Evolutionary conservation across 2,329 filamentous ascomycete genomes (phyloP), one percentile per base, ranked within the genome.

Genomic region (Pseudocercospora eumusae): DNA sequence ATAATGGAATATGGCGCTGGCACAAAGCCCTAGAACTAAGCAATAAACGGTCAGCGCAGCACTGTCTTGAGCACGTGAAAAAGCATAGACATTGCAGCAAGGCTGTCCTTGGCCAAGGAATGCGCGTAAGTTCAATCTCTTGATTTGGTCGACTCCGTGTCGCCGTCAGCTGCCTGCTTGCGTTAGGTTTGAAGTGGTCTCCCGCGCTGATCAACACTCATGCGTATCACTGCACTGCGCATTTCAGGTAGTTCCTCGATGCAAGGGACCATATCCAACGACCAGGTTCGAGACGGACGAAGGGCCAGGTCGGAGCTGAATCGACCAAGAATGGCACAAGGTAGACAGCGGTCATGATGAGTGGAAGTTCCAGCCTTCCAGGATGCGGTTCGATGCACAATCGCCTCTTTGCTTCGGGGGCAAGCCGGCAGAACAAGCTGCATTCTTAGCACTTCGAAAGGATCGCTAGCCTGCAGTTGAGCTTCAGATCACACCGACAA

Each of bases 401-500:
- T n/a, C 21, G 21, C 21, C 10, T 18, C 23, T 52, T 25, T 9
- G 4, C 11, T n/a, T 27, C 25, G 47, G 21, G 25, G 20, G 44
- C 44, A 47, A 20, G 18, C 44, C 21, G 44, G 23, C 44, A 47
- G 44, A 23, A 21, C 10, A 21, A 47, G 44, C 44, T 47, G 44
- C 44, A 21, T 21, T 15, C 20, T 47, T 47, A 47, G 44, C 47
- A 28, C 20, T 23, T 25, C 13, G 25, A 11, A n/a, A 31, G 47
- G 47, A 52, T 28, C 15, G 21, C 21, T 28, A 52, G 21, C 25
- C 47, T 52, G 47, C 47, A 52, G 10, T 25, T 1, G 47, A 25
- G 23, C 47, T 52, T 4, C 47, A 47, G 44, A 45, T 45, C 42
- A 45, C 42, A 45, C 42, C 42, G 42, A 45, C 42, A 20, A 20